A percentile compares a stretch with the other conserved stretches of the same genome.
Conservation (phyloP, 768 basidiomycete genomes). For the Cystofilobasidium macerans region DNA sequence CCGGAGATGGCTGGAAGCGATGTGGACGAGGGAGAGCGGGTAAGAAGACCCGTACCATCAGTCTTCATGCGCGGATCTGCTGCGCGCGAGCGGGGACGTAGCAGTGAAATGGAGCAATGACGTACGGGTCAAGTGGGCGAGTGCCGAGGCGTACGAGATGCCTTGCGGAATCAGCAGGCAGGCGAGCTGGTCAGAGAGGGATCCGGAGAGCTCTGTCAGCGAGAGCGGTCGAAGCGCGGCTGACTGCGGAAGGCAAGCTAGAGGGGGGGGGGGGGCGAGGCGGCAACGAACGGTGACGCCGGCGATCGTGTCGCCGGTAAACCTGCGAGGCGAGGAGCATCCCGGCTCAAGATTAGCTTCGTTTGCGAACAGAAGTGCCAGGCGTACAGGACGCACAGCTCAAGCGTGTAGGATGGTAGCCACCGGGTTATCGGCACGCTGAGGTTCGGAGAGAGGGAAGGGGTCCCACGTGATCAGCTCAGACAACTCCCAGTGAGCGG, state of each 20-base stretch:
- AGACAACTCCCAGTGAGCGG: neutral
- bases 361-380: neutral
- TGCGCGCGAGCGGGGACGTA: neutral
- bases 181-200: slow-evolving; percentile 29
- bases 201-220: no score
- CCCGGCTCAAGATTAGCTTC: neutral
- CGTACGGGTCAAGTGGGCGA: slow-evolving; percentile 35
- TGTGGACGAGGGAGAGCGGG: slow-evolving; percentile 45
- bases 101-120: neutral
- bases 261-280: neutral
- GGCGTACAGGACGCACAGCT: neutral
- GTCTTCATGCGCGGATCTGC: neutral
- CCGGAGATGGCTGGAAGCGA: slow-evolving; percentile 63
- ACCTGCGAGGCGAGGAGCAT: slow-evolving; percentile 34
- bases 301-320: slow-evolving; percentile 64
- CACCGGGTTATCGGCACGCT: slow-evolving; percentile 22
- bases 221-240: no score
- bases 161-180: slow-evolving; percentile 42
- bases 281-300: slow-evolving; percentile 56
- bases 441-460: neutral
- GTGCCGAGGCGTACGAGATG: slow-evolving; percentile 78
- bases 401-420: slow-evolving; percentile 14
- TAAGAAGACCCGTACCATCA: no score
- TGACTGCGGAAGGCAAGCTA: neutral
- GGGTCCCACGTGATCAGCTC: slow-evolving; percentile 6